Conservation (phyloP, 345 rosid genomes). For the Eucalyptus pauciflora region DNA sequence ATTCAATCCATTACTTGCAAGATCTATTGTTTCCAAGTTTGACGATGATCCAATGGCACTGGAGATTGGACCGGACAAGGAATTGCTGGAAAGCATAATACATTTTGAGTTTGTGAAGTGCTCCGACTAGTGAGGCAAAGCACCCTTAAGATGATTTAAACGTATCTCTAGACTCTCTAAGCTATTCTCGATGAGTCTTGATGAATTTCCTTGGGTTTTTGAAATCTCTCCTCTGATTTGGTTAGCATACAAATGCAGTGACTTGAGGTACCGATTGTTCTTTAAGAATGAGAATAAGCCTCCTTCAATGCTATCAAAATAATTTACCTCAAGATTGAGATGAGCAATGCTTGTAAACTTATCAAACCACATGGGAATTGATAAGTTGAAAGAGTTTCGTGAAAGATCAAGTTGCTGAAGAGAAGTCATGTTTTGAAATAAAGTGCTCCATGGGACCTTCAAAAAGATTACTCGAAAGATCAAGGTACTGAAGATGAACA, state of each 20-base stretch:
- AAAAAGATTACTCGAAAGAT: not conserved
- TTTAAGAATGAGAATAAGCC: not conserved
- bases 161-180: not conserved
- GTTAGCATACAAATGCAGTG: fast-evolving
- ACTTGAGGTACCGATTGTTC: not conserved
- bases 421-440: not conserved
- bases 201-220: fast-evolving
- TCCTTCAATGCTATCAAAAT: not conserved
- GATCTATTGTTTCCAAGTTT: not conserved
- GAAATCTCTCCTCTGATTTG: fast-evolving
- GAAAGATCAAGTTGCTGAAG: fast-evolving
- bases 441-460: fast-evolving
- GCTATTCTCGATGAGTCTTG: not conserved
- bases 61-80: not conserved
- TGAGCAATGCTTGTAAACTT: not conserved
- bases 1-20: not conserved
- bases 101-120: not conserved
- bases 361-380: not conserved
- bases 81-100: not conserved
- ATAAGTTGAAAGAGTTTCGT: not conserved
- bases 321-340: not conserved
- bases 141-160: not conserved
- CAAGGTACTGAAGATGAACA: not conserved
- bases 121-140: not conserved
- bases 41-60: not conserved